Conservation (phyloP, 148 eudicot species). For the Persicaria tinctoria region DNA sequence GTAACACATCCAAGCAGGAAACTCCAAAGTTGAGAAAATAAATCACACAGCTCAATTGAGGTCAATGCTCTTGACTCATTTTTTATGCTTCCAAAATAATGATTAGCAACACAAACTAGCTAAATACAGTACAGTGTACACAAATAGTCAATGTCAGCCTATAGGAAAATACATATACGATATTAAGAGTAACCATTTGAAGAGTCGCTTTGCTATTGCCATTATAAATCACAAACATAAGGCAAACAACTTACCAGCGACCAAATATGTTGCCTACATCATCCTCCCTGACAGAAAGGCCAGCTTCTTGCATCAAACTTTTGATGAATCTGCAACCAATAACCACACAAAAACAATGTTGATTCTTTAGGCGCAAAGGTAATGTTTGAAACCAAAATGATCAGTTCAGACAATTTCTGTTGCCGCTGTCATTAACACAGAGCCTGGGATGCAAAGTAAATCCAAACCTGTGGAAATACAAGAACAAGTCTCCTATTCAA, state of each 20-base stretch:
- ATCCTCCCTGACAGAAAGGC: slow-evolving; percentile 94
- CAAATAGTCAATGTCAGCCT: background rate
- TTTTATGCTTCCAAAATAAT: background rate
- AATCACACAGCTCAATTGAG: background rate
- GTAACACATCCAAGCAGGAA: background rate
- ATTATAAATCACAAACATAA: background rate
- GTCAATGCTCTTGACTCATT: background rate
- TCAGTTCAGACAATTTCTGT: background rate
- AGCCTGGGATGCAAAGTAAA: slow-evolving; percentile 7
- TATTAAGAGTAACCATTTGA: background rate
- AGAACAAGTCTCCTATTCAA: background rate
- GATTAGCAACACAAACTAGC: slow-evolving; percentile 1
- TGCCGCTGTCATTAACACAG: background rate
- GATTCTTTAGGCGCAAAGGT: background rate
- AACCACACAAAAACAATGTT: background rate
- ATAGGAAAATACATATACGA: background rate
- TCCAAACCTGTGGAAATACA: background rate
- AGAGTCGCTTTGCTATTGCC: background rate
- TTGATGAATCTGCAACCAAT: slow-evolving; percentile 61
- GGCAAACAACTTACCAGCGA: slow-evolving; percentile 59
- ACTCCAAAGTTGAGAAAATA: background rate
- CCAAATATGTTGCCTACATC: slow-evolving; percentile 95
- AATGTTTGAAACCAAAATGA: background rate
- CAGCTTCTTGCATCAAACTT: slow-evolving; percentile 77
- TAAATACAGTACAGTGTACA: background rate